Base-by-base conservation (phyloP, 208 protist species). In the Zelonia costaricensis region DNA sequence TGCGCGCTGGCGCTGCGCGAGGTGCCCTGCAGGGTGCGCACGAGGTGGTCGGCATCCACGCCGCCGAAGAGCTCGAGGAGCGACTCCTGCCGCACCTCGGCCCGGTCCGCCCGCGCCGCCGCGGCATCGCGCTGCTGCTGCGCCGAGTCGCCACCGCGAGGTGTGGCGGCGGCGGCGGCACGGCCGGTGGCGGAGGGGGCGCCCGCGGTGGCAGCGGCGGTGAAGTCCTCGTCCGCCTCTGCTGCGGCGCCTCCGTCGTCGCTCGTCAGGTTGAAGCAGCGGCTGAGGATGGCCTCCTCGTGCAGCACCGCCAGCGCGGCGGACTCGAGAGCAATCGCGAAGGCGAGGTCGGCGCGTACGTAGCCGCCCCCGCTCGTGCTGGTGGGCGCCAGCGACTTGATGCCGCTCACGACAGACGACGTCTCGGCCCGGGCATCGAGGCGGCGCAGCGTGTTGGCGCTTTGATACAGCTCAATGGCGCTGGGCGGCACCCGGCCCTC, bases 31-130 rank as follows among this genome's bases (percentile, higher is more conserved):
- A 78, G 58, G 15, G 51, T 25, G 20, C 56, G 53, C 25, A 63
- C 59, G 12, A 61, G 65, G 28, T 61, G 36, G 23, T 69, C 55
- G 20, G 57, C 31, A 6, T 70, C 78, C 15, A 80, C 71, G 25
- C 86, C 86, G 30, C 80, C 81, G 45, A 93, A 93, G 23, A 93
- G 70, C 72, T 93, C 86, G 20, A 88, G 55, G 33, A 93, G 51
- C 10, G 74, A 90, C 38, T 93, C 86, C 31, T 72, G 66, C 45
- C 80, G 68, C 46, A 88, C 51, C 62, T 66, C 55, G n/a, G 59
- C 52, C 7, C 65, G 57, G 25, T 69, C 38, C 30, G 46, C 48
- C 27, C 69, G 42, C 10, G 44, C 23, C n/a, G n/a, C n/a, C 16
- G 58, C 57, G 44, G 56, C 64, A 22, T 38, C 64, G 23, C 27